phyloP scores from a whole-genome alignment of 1,284 basidiomycete species.

The Mixia osmundae region DNA sequence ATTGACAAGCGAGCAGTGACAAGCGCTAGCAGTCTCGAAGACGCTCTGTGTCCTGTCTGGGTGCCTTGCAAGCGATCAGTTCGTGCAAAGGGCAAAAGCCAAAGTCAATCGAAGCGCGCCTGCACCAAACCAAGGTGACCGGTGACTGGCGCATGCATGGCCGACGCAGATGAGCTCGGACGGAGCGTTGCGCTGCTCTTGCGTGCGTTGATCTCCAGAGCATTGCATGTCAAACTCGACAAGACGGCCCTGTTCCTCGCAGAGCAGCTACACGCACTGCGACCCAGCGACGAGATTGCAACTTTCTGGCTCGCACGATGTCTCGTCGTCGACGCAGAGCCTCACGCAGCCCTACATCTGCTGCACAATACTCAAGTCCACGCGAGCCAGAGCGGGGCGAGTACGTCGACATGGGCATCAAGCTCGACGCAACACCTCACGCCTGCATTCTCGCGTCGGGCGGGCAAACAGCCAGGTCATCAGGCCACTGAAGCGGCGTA shows the following conservation, averaged over 20 bases:
- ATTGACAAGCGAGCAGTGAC: too few species aligned
- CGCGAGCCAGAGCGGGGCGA: slow-evolving; percentile 8
- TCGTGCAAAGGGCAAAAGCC: too few species aligned
- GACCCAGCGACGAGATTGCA: slow-evolving; percentile 11
- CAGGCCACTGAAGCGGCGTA: slow-evolving; percentile 12
- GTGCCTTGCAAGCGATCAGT: too few species aligned
- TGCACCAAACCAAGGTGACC: too few species aligned
- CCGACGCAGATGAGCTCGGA: too few species aligned
- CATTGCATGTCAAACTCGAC: slow-evolving; percentile 4
- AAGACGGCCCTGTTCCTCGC: slow-evolving; percentile 17
- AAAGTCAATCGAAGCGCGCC: too few species aligned
- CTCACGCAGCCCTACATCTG: slow-evolving; percentile 13
- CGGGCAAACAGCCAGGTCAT: background rate
- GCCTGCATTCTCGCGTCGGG: background rate
- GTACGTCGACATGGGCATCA: slow-evolving; percentile 1
- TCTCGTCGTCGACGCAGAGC: slow-evolving; percentile 5
- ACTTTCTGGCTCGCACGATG: slow-evolving; percentile 12
- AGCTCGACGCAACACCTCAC: slow-evolving; percentile 7
- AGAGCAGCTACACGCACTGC: slow-evolving; percentile 15
- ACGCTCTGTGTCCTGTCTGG: too few species aligned
- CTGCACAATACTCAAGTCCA: too few species aligned
- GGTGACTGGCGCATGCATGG: too few species aligned
- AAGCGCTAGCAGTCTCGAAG: too few species aligned
- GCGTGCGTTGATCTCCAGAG: slow-evolving; percentile 2
- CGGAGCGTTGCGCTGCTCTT: too few species aligned